Evolutionary conservation across 2,329 filamentous ascomycete genomes (phyloP).

Genomic region (Arthroderma sp.): DNA sequence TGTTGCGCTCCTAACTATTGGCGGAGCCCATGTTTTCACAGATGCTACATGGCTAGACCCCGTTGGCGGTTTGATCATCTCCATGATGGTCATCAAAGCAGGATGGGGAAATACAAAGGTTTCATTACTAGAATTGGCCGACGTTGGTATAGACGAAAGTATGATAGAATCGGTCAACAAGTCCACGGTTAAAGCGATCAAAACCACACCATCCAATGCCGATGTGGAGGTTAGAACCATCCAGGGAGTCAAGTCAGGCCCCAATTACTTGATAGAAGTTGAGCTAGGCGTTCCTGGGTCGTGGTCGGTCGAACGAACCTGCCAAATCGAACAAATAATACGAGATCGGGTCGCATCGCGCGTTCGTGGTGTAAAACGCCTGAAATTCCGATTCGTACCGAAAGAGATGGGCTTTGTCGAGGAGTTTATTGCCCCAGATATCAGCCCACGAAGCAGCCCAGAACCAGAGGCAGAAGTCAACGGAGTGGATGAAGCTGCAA

Average conservation of each 20-base stretch:
- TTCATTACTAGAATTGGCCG: conserved; percentile 78
- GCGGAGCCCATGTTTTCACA: conserved; percentile 72
- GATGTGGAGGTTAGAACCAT: conserved; percentile 62
- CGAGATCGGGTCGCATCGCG: conserved; percentile 59
- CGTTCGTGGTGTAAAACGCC: conserved; percentile 69
- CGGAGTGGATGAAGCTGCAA: conserved; percentile 3
- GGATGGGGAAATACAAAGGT: conserved; percentile 74
- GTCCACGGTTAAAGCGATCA: conserved; percentile 49
- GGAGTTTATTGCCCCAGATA: conserved; percentile 60
- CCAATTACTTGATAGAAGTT: conserved; percentile 88
- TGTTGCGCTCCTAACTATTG: conserved; percentile 78
- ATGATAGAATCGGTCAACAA: conserved; percentile 59
- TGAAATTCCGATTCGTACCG: conserved; percentile 69
- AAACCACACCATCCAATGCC: conserved; percentile 39
- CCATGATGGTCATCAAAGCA: conserved; percentile 81
- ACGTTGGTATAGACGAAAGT: conserved; percentile 76
- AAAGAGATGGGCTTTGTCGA: conserved; percentile 51
- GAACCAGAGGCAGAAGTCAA: conserved; percentile 46
- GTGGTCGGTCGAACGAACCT: conserved; percentile 62
- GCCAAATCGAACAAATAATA: conserved; percentile 57
- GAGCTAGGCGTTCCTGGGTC: conserved; percentile 65
- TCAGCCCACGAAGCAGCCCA: conserved; percentile 44
- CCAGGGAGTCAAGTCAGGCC: conserved; percentile 85
- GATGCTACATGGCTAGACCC: conserved; percentile 89
- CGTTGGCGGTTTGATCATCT: conserved; percentile 83